phyloP scores from a whole-genome alignment of 441 rosid species.

The Erodium moschatum region DNA sequence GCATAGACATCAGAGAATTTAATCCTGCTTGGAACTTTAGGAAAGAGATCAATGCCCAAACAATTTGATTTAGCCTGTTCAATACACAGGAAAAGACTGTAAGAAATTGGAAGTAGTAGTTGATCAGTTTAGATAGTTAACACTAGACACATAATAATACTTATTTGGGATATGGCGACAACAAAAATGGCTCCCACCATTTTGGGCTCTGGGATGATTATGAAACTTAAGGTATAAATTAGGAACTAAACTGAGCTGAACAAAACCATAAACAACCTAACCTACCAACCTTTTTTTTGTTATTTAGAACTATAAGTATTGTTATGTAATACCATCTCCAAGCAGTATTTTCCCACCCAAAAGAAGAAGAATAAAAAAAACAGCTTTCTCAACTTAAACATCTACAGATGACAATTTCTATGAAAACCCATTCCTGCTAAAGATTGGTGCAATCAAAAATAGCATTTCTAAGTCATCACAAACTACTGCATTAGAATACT shows the following conservation, averaged over 20 bases:
- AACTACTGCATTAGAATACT: no score
- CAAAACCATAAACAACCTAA: neutral
- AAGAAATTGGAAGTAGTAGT: constrained; percentile 10
- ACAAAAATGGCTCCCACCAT: neutral
- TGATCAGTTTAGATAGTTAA: constrained; percentile 9
- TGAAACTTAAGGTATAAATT: neutral
- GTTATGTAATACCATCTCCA: no score
- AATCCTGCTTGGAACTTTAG: constrained; percentile 31
- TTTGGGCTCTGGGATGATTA: neutral
- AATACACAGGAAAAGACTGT: constrained; percentile 21
- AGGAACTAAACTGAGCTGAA: neutral
- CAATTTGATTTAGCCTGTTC: constrained; percentile 46
- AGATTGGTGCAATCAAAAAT: neutral
- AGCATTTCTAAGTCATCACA: neutral
- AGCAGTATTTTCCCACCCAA: neutral
- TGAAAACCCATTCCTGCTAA: neutral
- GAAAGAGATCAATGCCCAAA: constrained; percentile 38
- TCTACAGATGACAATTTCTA: neutral
- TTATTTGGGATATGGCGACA: neutral
- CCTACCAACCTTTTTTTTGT: neutral
- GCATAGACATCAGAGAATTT: constrained; percentile 58
- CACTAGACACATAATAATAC: constrained; percentile 1
- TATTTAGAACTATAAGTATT: no score
- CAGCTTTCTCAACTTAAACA: neutral
- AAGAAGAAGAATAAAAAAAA: neutral